Base-by-base conservation (phyloP, 768 basidiomycete genomes). In the Leucosporidium creatinivorum region DNA sequence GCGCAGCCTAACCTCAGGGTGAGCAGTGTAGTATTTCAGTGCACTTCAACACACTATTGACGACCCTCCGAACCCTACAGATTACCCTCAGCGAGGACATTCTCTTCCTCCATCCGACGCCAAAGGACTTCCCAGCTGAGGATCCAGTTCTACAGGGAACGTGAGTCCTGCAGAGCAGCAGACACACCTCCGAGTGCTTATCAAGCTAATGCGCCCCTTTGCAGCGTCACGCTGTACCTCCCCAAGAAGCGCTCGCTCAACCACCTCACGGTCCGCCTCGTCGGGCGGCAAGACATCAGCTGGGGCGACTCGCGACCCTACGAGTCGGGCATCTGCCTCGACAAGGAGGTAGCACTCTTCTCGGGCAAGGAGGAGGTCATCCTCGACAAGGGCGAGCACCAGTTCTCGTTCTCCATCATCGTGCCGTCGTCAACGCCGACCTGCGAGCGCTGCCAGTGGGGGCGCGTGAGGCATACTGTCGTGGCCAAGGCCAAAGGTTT, bases 401-500 rank as follows among this genome's bases (percentile, higher is more conserved):
- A 49, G 1, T 71, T 71, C 58, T 63, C 67, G 61, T 73, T 73
- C 63, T 68, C 70, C n/a, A 28, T 73, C 39, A 66, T 69, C 50
- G 66, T 71, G 12, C 70, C 70, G 8, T 52, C 36, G 1, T 21
- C 50, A 8, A 39, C 39, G 17, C 7, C 56, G 58, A 49, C 69
- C 49, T 74, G 69, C 54, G 73, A 74, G 58, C 64, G 73, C 1
- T 72, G 67, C 23, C 67, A 69, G 39, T 68, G 65, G 28, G 73
- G 73, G 1, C 65, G 73, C 10, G 66, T 72, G 5, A 54, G 67
- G 18, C 68, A 74, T 39, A 61, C 58, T 6, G 65, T 72, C 44
- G 65, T 62, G 15, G 70, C 70, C 10, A 72, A 72, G 61, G 70
- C 70, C n/a, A 68, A 72, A 48, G 66, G 63, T 0, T 25, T 68